Base-by-base conservation (phyloP, 2,329 filamentous ascomycete genomes). In the Sclerotinia spermophila region DNA sequence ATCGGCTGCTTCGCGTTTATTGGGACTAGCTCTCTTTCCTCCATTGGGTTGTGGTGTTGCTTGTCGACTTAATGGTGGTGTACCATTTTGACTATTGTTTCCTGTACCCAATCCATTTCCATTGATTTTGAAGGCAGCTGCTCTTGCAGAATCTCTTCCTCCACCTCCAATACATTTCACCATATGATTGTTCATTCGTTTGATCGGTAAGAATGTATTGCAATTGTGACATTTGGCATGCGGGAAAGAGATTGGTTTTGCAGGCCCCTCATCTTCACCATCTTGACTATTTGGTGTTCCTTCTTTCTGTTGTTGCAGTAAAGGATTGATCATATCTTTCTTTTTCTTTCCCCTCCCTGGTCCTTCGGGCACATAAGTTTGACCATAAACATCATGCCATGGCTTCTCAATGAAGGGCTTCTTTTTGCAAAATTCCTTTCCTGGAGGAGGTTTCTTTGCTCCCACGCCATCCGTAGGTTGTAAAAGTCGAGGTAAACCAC, bases 291-390 rank as follows among this genome's bases (percentile, higher is more conserved):
- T 81, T 80, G 78, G 80, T 84, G 78, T 77, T 33, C 67, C 70
- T 66, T 76, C 75, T 67, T 75, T 77, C 40, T 71, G 61, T 68
- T 76, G 74, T 71, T 75, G 72, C 59, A 73, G 73, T 55, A 77
- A 65, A 48, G 75, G 74, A 69, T 87, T 89, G 79, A 89, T 87
- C 82, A 89, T 89, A 79, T 90, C 91, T 84, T 92, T 93, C 86
- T 91, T 93, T 83, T 92, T 92, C 83, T 92, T 92, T 82, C 92
- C 92, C 82, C 92, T 91, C 72, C 91, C 91, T 72, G 90, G 86
- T 21, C 89, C 89, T 33, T 90, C 90, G 27, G 89, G 89, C 21
- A 92, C 89, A 86, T 92, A 94, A 40, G 90, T 92, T 80, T 94
- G 92, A 66, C 91, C 92, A 80, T 94, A 94, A 74, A 94, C 92